Conservation (phyloP, 2,329 filamentous ascomycete species). For the Phialocephala sp. region DNA sequence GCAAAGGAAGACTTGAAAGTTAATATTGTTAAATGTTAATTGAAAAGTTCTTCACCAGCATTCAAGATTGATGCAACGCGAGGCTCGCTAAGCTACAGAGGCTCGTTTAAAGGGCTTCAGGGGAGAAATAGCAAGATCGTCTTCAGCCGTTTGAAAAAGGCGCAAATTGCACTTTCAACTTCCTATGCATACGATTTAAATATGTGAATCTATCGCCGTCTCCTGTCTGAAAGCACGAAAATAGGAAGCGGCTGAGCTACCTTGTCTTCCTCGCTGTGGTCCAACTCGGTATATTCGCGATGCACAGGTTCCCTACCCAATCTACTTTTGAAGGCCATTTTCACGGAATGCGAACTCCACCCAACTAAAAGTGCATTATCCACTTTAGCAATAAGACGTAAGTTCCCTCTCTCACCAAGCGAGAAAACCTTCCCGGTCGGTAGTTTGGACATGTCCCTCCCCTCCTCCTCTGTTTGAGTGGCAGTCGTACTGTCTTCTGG, state of each 20-base stretch:
- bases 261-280: constrained; percentile 9
- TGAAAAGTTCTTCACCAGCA: no score
- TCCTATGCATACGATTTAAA: no score
- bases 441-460: neutral
- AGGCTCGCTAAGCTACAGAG: no score
- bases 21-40: no score
- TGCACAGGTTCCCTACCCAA: constrained; percentile 4
- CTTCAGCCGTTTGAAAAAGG: no score
- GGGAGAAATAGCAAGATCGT: no score
- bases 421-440: no score
- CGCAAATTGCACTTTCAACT: no score
- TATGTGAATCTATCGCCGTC: no score
- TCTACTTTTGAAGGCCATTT: neutral
- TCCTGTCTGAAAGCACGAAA: constrained; percentile 12
- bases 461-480: neutral
- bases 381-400: constrained; percentile 5
- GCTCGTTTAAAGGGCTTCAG: no score
- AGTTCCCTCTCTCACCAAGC: constrained; percentile 9
- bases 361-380: neutral
- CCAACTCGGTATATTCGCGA: constrained; percentile 15
- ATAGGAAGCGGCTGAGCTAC: constrained; percentile 12
- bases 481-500: neutral
- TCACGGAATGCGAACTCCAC: constrained; percentile 10
- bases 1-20: no score
- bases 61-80: no score